phyloP scores from a whole-genome alignment of 1,284 basidiomycete species.

The Sanguinoderma infundibulare region DNA sequence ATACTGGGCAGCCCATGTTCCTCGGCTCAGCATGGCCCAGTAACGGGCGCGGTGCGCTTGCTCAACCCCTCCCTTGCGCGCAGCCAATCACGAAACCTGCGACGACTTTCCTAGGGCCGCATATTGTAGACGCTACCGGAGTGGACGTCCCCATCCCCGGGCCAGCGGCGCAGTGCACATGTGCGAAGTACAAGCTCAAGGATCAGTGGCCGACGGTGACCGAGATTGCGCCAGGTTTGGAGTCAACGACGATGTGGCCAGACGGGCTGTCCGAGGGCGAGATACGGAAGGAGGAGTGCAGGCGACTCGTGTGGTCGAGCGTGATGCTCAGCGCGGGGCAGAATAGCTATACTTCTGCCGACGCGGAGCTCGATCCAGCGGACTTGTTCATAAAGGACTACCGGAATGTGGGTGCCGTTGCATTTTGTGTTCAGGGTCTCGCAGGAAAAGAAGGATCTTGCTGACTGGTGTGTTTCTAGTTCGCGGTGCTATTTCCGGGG shows the following conservation, averaged over 20 bases:
- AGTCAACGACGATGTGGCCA: slow-evolving; percentile 66
- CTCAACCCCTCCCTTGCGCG: too few species aligned
- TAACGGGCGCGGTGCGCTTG: too few species aligned
- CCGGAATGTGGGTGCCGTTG: slow-evolving; percentile 56
- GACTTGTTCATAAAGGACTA: slow-evolving; percentile 66
- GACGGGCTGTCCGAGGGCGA: slow-evolving; percentile 57
- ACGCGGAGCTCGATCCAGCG: slow-evolving; percentile 33
- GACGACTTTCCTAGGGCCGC: too few species aligned
- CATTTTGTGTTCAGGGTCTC: background rate
- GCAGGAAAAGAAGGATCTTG: background rate
- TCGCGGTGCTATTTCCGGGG: slow-evolving; percentile 64
- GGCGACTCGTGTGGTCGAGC: slow-evolving; percentile 72
- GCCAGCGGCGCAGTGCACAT: slow-evolving; percentile 45
- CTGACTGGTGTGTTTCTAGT: slow-evolving; percentile 43
- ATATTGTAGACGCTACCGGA: background rate
- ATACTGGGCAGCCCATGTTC: background rate
- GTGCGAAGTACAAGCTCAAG: slow-evolving; percentile 53
- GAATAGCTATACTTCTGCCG: slow-evolving; percentile 57
- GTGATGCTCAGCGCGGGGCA: slow-evolving; percentile 64
- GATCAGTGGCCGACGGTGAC: slow-evolving; percentile 49
- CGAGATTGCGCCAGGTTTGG: slow-evolving; percentile 65
- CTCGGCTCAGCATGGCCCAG: background rate
- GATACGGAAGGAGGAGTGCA: slow-evolving; percentile 67
- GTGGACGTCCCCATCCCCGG: background rate
- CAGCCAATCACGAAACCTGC: too few species aligned